phyloP scores from a whole-genome alignment of 106 monocot genomes.

The Chionographis japonica region DNA sequence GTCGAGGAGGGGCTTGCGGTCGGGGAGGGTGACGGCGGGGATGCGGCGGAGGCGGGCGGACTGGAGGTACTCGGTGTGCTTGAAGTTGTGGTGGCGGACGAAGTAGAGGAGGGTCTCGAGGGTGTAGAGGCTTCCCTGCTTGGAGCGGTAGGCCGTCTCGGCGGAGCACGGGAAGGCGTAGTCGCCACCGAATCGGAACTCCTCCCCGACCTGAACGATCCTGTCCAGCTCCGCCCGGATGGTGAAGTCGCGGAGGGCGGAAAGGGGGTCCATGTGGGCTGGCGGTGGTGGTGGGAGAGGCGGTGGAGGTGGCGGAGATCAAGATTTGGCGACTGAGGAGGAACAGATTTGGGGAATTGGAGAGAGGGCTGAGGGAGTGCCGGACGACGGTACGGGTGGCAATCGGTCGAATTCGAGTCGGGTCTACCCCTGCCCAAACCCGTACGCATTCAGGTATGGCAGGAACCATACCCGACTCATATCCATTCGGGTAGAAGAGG shows the following conservation, averaged over 20 bases:
- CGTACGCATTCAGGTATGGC: too few species aligned
- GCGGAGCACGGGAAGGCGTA: constrained; percentile 66
- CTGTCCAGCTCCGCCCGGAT: constrained; percentile 58
- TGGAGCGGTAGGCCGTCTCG: constrained; percentile 74
- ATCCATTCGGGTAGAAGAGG: too few species aligned
- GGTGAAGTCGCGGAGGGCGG: constrained; percentile 79
- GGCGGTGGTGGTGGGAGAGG: too few species aligned
- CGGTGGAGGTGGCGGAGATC: background rate
- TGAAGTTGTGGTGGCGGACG: constrained; percentile 68
- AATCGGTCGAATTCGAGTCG: too few species aligned
- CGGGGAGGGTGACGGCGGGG: constrained; percentile 84
- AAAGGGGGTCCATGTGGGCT: constrained; percentile 69
- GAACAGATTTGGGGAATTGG: too few species aligned
- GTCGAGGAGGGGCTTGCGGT: constrained; percentile 88
- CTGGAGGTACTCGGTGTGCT: constrained; percentile 89
- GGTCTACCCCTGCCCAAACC: too few species aligned
- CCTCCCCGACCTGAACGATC: constrained; percentile 49
- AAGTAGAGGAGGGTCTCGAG: constrained; percentile 80
- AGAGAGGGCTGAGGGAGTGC: too few species aligned
- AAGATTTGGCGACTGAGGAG: background rate
- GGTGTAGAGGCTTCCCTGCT: constrained; percentile 78
- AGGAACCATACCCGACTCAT: too few species aligned
- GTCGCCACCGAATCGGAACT: constrained; percentile 70
- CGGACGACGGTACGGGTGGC: too few species aligned
- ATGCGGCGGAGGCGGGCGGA: constrained; percentile 59